Conservation (phyloP, 805 yeast genomes). For the Yarrowia sp. region DNA sequence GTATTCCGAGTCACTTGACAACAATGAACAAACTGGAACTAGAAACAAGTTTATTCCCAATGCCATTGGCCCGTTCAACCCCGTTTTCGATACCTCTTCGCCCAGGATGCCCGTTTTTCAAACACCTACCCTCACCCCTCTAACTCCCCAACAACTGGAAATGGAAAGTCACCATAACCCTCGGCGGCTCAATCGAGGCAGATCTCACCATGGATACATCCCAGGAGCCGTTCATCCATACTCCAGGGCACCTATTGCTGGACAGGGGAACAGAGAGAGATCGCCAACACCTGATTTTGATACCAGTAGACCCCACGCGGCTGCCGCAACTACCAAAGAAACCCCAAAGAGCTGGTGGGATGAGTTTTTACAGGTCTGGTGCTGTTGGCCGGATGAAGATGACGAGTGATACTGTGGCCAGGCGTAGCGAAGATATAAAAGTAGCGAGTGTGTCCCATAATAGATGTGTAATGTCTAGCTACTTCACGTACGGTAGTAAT, state of each 20-base stretch:
- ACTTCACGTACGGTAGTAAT: no score
- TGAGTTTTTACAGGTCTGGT: background rate
- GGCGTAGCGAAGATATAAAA: no score
- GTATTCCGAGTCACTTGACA: background rate
- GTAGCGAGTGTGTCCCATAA: no score
- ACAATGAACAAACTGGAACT: background rate
- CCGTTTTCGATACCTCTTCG: constrained; percentile 13
- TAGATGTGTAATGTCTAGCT: no score
- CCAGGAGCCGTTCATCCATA: constrained; percentile 9
- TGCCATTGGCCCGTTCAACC: background rate
- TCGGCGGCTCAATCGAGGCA: background rate
- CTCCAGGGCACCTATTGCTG: background rate
- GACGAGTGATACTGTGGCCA: background rate
- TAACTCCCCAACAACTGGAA: constrained; percentile 2
- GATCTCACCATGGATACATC: constrained; percentile 13
- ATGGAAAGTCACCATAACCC: constrained; percentile 6
- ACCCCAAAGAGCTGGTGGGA: background rate
- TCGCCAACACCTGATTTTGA: constrained; percentile 4
- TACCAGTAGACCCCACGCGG: background rate
- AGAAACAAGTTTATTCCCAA: background rate
- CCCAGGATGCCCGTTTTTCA: constrained; percentile 10
- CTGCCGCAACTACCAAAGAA: background rate
- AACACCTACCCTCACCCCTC: background rate
- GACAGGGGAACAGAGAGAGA: background rate
- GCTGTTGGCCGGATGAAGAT: background rate